Evolutionary conservation across 73 alveolate species (phyloP), one percentile per base, ranked within the genome.

Genomic region (Breviolum minutum): DNA sequence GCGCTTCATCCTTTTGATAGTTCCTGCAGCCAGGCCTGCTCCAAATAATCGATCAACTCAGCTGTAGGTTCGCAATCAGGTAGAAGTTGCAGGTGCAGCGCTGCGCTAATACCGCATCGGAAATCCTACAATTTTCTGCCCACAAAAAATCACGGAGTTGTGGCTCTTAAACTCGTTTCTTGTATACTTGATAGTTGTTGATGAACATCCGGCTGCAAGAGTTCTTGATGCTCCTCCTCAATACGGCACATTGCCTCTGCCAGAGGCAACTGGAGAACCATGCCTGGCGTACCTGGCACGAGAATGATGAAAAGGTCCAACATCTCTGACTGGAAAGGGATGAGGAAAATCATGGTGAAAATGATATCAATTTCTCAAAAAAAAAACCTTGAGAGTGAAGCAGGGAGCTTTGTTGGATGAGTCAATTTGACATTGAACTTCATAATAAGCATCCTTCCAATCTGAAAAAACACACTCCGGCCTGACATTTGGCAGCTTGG

Each of bases 141-240:
- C 5, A 40, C n/a, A 40, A 40, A 40, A 40, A 40, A 40, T 40
- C 54, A 40, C 54, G 5, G 54, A 40, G 54, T 40, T 40, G 54
- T 3, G 54, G 54, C 54, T 40, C 3, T 40, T 40, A 2, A 40
- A 40, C 54, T 40, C 54, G 54, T 40, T 40, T 40, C 54, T 40
- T 40, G 54, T 40, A 40, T 40, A 40, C 30, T 7, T 63, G 95
- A 0, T 86, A 54, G 11, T 14, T 29, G 87, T 27, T 80, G 24
- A 10, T 12, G 24, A 62, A 29, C 32, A 27, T 9, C 62, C 17
- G 26, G 88, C 29, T 79, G 87, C 24, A 80, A 40, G n/a, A 80
- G 32, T 17, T 40, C 93, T 73, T 22, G 74, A 40, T 40, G 69
- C 95, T 85, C 95, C 95, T 90, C 48, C 98, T 92, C 98, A 27